Evolutionary conservation across 1,284 basidiomycete species (phyloP).

Genomic region (Dichomitus squalens): DNA sequence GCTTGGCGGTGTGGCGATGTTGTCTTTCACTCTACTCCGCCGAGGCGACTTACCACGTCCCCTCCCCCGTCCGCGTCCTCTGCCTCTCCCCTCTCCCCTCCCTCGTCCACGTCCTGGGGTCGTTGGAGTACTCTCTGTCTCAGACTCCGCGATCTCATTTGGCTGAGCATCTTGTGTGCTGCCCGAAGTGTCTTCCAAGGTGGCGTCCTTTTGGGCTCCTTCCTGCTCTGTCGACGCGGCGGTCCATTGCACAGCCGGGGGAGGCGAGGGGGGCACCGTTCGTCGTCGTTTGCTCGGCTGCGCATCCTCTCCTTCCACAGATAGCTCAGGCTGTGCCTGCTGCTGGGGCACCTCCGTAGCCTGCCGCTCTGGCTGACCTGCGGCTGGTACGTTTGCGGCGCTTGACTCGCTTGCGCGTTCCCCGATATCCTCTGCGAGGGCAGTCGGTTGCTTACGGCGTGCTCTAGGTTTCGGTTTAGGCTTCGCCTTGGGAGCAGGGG

Average conservation of each 20-base stretch:
- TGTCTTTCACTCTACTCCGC: background rate
- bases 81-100: background rate
- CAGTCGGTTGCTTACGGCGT: slow-evolving; percentile 7
- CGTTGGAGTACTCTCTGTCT: background rate
- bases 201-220: background rate
- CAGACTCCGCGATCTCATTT: background rate
- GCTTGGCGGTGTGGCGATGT: background rate
- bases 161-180: background rate
- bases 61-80: slow-evolving; percentile 2
- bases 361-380: background rate
- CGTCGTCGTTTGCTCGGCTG: slow-evolving; percentile 7
- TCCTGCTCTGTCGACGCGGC: background rate
- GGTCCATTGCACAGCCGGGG: background rate
- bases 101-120: background rate
- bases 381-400: background rate
- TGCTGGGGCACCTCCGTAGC: background rate
- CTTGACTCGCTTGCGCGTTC: background rate
- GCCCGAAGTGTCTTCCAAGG: background rate
- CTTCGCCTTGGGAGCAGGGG: slow-evolving; percentile 16
- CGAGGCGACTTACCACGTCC: background rate
- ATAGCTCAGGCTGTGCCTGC: background rate
- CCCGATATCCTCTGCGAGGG: background rate
- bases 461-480: slow-evolving; percentile 23
- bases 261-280: background rate
- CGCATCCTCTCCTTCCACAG: background rate